A percentile compares a stretch with the other conserved stretches of the same genome.
Conservation (phyloP, 768 basidiomycete species). For the Cubamyces lactineus region DNA sequence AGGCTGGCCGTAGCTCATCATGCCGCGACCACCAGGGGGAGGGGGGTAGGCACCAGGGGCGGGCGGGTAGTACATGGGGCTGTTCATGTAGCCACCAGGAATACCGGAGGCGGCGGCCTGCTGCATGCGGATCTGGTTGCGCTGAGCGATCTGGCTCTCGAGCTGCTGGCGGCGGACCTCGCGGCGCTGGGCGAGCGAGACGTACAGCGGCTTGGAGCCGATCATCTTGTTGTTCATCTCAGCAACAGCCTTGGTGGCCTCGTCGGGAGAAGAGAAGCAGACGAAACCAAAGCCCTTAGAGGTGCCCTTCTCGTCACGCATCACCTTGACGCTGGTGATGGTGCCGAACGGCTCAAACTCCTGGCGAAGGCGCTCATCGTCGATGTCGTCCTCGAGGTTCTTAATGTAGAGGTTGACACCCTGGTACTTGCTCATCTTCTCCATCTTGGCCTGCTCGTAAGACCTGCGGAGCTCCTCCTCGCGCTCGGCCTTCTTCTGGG, state of each 20-base stretch:
- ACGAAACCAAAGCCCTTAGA: conserved; percentile 99
- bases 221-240: conserved; percentile 99
- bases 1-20: conserved; percentile 82
- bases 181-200: conserved; percentile 96
- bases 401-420: conserved; percentile 99
- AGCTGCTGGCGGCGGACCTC: conserved; percentile 98
- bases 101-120: conserved; percentile 90
- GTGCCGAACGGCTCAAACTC: conserved; percentile 98
- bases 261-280: conserved; percentile 97
- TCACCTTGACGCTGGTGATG: conserved; percentile 98
- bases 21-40: conserved; percentile 73
- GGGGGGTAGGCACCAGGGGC: conserved; percentile 71
- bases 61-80: conserved; percentile 86
- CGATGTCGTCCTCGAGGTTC: conserved; percentile 97
- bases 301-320: conserved; percentile 93
- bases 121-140: conserved; percentile 95
- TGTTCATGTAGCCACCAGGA: conserved; percentile 81
- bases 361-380: conserved; percentile 94
- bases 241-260: conserved; percentile 98
- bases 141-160: conserved; percentile 98
- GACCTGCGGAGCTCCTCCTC: conserved; percentile 94
- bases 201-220: conserved; percentile 96
- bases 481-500: conserved; percentile 98
- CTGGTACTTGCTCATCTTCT: conserved; percentile 97
- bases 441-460: conserved; percentile 95